Evolutionary conservation across 768 basidiomycete genomes (phyloP), one percentile per base, ranked within the genome.

Genomic region (Suillus subaureus): DNA sequence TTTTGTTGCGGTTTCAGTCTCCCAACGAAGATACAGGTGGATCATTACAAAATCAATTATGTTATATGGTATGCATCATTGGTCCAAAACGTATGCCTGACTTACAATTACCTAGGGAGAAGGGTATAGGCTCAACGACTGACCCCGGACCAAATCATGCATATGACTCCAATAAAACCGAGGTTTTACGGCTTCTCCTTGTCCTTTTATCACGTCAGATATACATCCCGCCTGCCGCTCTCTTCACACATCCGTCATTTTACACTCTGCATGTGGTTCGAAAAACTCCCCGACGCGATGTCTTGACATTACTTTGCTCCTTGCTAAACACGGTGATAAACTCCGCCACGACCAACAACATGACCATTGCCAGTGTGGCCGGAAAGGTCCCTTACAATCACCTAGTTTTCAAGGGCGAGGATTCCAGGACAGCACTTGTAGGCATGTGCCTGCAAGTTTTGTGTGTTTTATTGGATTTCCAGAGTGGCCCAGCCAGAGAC

Each of bases 1-100:
- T 99, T 97, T 76, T 95, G 94, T 73, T 96, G 94, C 70, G 95
- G 94, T 15, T 97, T 99, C 71, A 97, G 96, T 0, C 79, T 98
- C 11, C 93, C 97, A 11, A 84, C 84, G 35, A 87, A 86, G 74
- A 80, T 91, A 54, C 90, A 93, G 74, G 85, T 88, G 57, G 89
- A 92, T 72, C 89, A 90, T 70, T 87, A 93, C 75, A 91, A 93
- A 74, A 89, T 95, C 54, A 89, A 91, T 74, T 91, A 95, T 80
- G 82, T 92, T 28, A 96, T 96, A 63, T 97, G 94, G 94, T 94
- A 75, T 66, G 90, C 75, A 42, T 67, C 7, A 16, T 64, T 26
- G 49, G 60, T 66, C 39, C 52, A 37, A 62, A 40, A 21, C 6
- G 6, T 57, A 39, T 62, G 3, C n/a, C 43, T 66, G 62, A 49